Evolutionary conservation across 768 basidiomycete genomes (phyloP), one percentile per base, ranked within the genome.

Genomic region (Russula earlei): DNA sequence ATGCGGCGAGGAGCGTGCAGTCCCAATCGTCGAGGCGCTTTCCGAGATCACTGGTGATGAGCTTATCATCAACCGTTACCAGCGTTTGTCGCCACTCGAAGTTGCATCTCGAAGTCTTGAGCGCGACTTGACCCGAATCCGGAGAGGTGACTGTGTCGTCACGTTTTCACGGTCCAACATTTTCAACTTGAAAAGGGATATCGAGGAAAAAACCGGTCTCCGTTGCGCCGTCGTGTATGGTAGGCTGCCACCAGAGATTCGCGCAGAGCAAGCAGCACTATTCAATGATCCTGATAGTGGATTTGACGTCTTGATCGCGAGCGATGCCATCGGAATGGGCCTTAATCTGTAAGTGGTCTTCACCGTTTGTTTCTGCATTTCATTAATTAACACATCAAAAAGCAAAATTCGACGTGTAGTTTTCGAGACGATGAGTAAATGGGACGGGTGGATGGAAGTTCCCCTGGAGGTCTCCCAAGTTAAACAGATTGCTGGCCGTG

Each of bases 271-370:
- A 67, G 96, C 96, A 1, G 80, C 82, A 10, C 75, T 91, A 33
- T 98, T 98, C 77, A 98, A 99, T 64, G 81, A 90, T 57, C 82
- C 82, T 0, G 66, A 80, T 40, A 89, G 85, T n/a, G 84, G 82
- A 1, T 89, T 87, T 64, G 88, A 95, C 63, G 84, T 98, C 2
- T 76, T 99, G 40, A 81, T 98, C 17, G 95, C 91, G 1, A 93
- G 89, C 63, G 96, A 99, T 65, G 92, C 93, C 0, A 85, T 97
- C 47, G 93, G 96, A 2, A 94, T 99, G 92, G 96, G 96, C 0
- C 76, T 99, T 20, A 98, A 99, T 66, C 71, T 99, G 96, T 97
- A 68, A 42, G 87, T 73, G 4, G 19, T 19, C 25, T 19, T 49
- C 29, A 44, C n/a, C n/a, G n/a, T n/a, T 19, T 51, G 24, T 24